Evolutionary conservation across 768 basidiomycete genomes (phyloP).

Genomic region (Dictyophora rubrovolvata): DNA sequence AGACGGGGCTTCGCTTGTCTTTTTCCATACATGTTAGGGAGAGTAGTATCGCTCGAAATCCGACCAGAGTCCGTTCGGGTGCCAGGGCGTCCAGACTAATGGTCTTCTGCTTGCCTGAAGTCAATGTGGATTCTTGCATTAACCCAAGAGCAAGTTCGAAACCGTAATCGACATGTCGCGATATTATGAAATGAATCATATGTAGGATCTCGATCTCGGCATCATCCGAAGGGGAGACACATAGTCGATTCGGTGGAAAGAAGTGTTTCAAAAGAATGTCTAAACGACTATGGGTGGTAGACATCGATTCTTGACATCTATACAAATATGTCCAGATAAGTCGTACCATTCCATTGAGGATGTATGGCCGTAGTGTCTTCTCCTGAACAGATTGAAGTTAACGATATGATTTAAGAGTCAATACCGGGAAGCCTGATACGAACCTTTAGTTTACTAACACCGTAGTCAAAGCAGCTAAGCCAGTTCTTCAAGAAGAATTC

Average conservation of each 20-base stretch:
- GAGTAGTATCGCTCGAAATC: constrained; percentile 65
- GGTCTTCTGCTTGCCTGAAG: constrained; percentile 18
- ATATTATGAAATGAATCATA: constrained; percentile 73
- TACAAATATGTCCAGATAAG: constrained; percentile 94
- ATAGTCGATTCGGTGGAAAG: constrained; percentile 61
- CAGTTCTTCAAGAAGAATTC: constrained; percentile 80
- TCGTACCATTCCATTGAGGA: constrained; percentile 76
- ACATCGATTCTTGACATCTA: constrained; percentile 76
- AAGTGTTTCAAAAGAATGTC: constrained; percentile 67
- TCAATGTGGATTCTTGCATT: constrained; percentile 55
- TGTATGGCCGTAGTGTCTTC: constrained; percentile 53
- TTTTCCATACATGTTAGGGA: constrained; percentile 64
- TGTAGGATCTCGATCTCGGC: constrained; percentile 67
- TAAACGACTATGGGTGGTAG: constrained; percentile 70
- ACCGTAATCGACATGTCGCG: constrained; percentile 78
- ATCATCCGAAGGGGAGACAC: constrained; percentile 60
- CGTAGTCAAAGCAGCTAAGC: constrained; percentile 60
- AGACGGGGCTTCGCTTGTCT: constrained; percentile 58
- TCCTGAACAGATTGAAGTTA: constrained; percentile 42
- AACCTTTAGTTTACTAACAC: constrained; percentile 76
- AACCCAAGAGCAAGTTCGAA: constrained; percentile 72
- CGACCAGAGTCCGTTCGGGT: constrained; percentile 65
- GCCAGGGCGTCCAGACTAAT: constrained; percentile 31
- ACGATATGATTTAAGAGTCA: too few species aligned
- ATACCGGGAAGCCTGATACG: not conserved